Evolutionary conservation across 2,329 filamentous ascomycete species (phyloP).

Genomic region (Fusarium siculi): DNA sequence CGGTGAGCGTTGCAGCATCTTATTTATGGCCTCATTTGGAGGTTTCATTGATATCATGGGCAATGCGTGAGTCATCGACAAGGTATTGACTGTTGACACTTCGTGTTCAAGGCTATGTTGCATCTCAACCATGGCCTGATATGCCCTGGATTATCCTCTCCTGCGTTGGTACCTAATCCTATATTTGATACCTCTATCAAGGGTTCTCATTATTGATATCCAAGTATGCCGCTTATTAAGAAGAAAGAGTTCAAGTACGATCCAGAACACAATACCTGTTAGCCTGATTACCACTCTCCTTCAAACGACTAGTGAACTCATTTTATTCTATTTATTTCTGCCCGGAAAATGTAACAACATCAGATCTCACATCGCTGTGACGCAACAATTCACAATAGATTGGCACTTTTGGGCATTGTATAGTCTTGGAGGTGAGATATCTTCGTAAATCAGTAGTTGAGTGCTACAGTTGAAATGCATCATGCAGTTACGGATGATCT

Average conservation of each 20-base stretch:
- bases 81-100: background rate
- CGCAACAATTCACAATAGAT: background rate
- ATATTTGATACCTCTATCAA: background rate
- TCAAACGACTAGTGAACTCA: background rate
- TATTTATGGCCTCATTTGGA: background rate
- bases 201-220: background rate
- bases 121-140: background rate
- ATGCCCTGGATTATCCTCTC: background rate
- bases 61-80: background rate
- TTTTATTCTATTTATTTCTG: no score
- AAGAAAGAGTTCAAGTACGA: background rate
- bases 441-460: background rate
- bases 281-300: background rate
- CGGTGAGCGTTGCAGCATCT: background rate
- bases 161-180: background rate
- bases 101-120: background rate
- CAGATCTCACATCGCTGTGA: background rate
- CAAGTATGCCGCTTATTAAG: background rate
- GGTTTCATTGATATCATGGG: background rate
- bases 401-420: background rate
- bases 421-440: background rate
- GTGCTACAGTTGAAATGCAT: background rate
- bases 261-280: background rate
- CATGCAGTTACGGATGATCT: constrained; percentile 8
- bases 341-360: no score